Conservation (phyloP, 129 eudicot species). For the Tagetes erecta region DNA sequence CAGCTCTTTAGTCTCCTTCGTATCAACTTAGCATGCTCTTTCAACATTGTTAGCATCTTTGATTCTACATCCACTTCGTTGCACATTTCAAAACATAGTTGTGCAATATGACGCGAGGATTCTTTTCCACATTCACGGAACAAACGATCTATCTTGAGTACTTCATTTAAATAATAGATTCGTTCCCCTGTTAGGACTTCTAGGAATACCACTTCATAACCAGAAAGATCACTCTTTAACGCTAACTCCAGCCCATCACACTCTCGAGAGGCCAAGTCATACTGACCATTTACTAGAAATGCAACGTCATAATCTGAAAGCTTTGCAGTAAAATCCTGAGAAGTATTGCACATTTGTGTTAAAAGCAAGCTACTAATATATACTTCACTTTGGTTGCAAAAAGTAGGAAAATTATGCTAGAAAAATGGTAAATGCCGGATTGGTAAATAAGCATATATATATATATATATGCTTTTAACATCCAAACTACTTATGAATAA, state of each 20-base stretch:
- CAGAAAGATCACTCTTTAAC: background rate
- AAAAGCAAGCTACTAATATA: background rate
- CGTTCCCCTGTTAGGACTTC: slow-evolving; percentile 12
- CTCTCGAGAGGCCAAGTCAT: background rate
- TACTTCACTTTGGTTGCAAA: too few species aligned
- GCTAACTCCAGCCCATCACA: background rate
- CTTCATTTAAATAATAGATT: background rate
- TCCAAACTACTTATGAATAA: too few species aligned
- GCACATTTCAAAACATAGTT: background rate
- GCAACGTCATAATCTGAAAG: slow-evolving; percentile 22
- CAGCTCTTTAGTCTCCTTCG: too few species aligned
- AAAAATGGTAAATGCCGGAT: background rate
- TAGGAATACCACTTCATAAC: slow-evolving; percentile 13
- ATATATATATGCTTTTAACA: too few species aligned
- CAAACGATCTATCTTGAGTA: background rate
- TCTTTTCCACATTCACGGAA: background rate
- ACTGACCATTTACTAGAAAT: too few species aligned
- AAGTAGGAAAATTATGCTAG: background rate
- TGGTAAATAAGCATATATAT: too few species aligned
- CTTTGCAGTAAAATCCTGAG: slow-evolving; percentile 24
- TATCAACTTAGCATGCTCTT: background rate
- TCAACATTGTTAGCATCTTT: slow-evolving; percentile 8
- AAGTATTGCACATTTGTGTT: background rate
- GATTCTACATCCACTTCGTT: slow-evolving; percentile 12
- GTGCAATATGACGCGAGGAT: background rate